A percentile compares a stretch with the other conserved stretches of the same genome.
These are phyloP conservation scores for Malassezia sp. DNA, from an alignment of 1,284 basidiomycete species.

Conservation along the genomic window DNA sequence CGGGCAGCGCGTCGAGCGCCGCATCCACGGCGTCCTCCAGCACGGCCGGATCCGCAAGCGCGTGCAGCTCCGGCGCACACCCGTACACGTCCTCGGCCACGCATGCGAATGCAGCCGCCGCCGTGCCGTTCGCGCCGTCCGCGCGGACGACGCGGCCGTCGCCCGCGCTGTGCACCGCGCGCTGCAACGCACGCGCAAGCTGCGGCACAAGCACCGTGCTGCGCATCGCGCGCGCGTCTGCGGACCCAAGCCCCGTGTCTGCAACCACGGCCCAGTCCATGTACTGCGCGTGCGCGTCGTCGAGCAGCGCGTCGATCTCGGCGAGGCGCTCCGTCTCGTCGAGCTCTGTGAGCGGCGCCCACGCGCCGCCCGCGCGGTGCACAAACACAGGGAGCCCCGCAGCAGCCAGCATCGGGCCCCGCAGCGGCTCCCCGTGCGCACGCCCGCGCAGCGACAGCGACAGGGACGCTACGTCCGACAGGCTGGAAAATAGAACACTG, in stretches of 20 bases:
- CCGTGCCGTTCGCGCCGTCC: slow-evolving; percentile 7
- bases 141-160: background rate
- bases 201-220: background rate
- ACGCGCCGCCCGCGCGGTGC: background rate
- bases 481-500: slow-evolving; percentile 49
- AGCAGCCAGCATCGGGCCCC: background rate
- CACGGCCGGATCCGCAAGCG: background rate
- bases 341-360: slow-evolving; percentile 4
- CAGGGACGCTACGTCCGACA: slow-evolving; percentile 17
- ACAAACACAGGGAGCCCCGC: slow-evolving; percentile 8
- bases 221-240: slow-evolving; percentile 1
- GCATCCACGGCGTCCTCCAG: background rate
- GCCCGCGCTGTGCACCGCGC: background rate
- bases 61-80: background rate
- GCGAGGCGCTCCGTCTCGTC: background rate
- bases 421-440: background rate
- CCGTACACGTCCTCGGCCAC: background rate
- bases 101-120: slow-evolving; percentile 9
- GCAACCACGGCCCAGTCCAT: slow-evolving; percentile 13
- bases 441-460: slow-evolving; percentile 1
- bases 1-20: background rate
- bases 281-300: slow-evolving; percentile 1
- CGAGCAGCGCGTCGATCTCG: background rate
- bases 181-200: background rate
- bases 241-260: slow-evolving; percentile 2